Conservation (phyloP, 2,329 filamentous ascomycete species). For the Aspergillus eucalypticola region DNA sequence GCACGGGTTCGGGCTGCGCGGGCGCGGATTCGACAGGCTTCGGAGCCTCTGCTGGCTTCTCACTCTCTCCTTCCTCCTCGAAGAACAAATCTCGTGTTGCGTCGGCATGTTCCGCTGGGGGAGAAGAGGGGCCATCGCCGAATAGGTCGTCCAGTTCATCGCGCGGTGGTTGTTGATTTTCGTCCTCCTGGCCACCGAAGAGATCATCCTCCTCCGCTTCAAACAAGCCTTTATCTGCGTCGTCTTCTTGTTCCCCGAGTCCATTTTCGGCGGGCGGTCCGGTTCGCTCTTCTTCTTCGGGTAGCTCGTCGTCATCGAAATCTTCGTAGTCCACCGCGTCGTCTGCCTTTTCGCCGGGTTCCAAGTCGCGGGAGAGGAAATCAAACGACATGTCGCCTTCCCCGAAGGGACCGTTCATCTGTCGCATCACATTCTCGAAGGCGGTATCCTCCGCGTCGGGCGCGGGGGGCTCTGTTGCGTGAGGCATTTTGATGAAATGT, state of each 20-base stretch:
- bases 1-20: slow-evolving; percentile 19
- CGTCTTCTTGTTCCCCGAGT: slow-evolving; percentile 57
- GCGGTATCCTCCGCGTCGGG: slow-evolving; percentile 38
- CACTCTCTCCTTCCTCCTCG: slow-evolving; percentile 28
- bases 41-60: slow-evolving; percentile 11
- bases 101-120: slow-evolving; percentile 33
- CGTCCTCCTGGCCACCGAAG: slow-evolving; percentile 29
- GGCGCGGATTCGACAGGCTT: slow-evolving; percentile 1
- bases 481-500: slow-evolving; percentile 35
- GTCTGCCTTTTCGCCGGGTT: slow-evolving; percentile 74
- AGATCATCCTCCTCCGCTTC: slow-evolving; percentile 43
- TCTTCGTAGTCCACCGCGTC: slow-evolving; percentile 90
- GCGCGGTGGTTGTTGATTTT: slow-evolving; percentile 26
- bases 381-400: slow-evolving; percentile 39
- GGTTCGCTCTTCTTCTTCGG: slow-evolving; percentile 56
- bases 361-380: slow-evolving; percentile 43
- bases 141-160: slow-evolving; percentile 53
- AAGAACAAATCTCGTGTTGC: slow-evolving; percentile 35
- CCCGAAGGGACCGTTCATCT: slow-evolving; percentile 40
- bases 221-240: slow-evolving; percentile 28
- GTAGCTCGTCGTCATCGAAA: slow-evolving; percentile 87
- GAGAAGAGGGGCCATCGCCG: slow-evolving; percentile 45
- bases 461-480: slow-evolving; percentile 35
- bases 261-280: slow-evolving; percentile 42
- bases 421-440: slow-evolving; percentile 45